phyloP scores from a whole-genome alignment of 2,329 filamentous ascomycete genomes.

The Ceratocystis alfenasii region DNA sequence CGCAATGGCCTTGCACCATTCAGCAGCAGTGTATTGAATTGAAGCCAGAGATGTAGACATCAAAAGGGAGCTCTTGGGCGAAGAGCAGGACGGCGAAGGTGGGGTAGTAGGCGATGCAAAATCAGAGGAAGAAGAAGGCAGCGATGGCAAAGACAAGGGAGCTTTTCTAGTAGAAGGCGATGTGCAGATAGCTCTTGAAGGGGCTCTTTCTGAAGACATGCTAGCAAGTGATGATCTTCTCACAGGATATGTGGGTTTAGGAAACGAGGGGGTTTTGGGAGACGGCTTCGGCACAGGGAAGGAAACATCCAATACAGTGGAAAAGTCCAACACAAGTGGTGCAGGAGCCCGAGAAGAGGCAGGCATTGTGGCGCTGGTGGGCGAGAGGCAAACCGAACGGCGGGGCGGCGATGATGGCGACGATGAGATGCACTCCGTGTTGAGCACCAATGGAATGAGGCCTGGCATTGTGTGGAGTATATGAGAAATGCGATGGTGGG shows the following conservation, averaged over 20 bases:
- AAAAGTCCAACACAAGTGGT: constrained; percentile 15
- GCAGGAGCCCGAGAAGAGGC: background rate
- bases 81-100: background rate
- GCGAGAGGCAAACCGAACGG: constrained; percentile 21
- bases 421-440: constrained; percentile 21
- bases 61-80: constrained; percentile 12
- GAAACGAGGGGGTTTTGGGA: constrained; percentile 9
- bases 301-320: constrained; percentile 18
- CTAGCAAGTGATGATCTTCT: constrained; percentile 14
- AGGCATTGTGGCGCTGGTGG: constrained; percentile 19
- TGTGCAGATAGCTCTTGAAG: constrained; percentile 26
- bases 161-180: background rate
- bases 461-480: constrained; percentile 26
- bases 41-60: constrained; percentile 24
- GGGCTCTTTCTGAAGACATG: constrained; percentile 25
- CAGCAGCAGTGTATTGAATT: constrained; percentile 35
- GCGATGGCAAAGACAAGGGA: background rate
- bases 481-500: background rate
- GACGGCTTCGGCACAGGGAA: constrained; percentile 21
- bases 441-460: constrained; percentile 29
- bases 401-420: constrained; percentile 22
- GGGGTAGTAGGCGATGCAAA: too few species aligned
- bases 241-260: constrained; percentile 4
- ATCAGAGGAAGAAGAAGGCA: background rate
- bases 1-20: constrained; percentile 41